Evolutionary conservation across 2,329 filamentous ascomycete genomes (phyloP), one percentile per base, ranked within the genome.

Genomic region (Fusarium solani-melongenae): DNA sequence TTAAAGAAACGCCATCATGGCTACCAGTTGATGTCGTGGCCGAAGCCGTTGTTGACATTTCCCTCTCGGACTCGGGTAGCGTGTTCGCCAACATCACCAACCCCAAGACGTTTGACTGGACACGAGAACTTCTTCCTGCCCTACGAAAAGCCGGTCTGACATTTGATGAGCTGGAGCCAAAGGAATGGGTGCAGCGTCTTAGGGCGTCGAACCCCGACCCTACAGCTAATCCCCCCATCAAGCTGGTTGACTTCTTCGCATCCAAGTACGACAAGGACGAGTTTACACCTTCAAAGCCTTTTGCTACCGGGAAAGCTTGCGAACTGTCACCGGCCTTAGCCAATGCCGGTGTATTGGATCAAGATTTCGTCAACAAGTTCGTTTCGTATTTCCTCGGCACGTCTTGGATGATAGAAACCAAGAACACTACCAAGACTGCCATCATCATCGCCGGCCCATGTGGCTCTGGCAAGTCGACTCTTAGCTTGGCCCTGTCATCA

Each of bases 191-290:
- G 14, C 66, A 71, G 8, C 79, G 83, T 4, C 77, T 88, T 14
- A 79, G 84, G 10, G 78, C 66, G 2, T 86, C 85, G 1, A 81
- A 86, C 70, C 79, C 82, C 2, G 84, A 88, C 64, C 82, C 85
- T 2, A 73, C 79, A 15, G 75, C 66, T 2, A 89, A 89, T 72
- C 87, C 87, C n/a, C 83, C 85, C 1, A 82, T 87, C 67, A 88
- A 88, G 77, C 80, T 89, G n/a, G 73, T 88, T 5, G 86, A 87
- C 56, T 89, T 88, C 78, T 89, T 88, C 69, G 71, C 71, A 9
- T 71, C 68, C 8, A 73, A 75, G 49, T 75, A 75, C 34, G 71
- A 73, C 76, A 88, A 85, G 41, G 81, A 82, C 4, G 85, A 87
- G 57, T 86, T 87, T 67, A 81, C 83, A 6, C 79, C 84, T 38